phyloP scores from a whole-genome alignment of 495 filamentous ascomycete species.

The Podospora anserina region DNA sequence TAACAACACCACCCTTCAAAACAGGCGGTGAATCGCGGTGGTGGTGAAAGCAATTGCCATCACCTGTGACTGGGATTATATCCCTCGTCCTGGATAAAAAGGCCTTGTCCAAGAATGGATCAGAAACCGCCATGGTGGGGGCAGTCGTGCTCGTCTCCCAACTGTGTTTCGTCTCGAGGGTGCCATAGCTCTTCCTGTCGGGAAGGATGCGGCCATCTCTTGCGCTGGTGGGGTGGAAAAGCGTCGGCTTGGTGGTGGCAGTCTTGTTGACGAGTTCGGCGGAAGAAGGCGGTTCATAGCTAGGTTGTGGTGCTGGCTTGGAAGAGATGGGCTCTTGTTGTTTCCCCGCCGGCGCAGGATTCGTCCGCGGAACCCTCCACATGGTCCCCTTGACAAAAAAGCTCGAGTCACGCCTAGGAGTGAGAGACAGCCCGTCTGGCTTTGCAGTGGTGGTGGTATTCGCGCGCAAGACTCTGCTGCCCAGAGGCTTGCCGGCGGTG shows the following conservation, averaged over 20 bases:
- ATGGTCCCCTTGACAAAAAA: conserved; percentile 15
- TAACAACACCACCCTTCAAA: neutral
- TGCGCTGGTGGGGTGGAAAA: conserved; percentile 13
- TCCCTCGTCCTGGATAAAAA: neutral
- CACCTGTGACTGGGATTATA: neutral
- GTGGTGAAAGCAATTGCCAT: neutral
- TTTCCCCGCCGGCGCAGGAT: conserved; percentile 1
- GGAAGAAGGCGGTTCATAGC: neutral
- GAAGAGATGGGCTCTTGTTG: neutral
- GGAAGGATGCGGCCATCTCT: conserved; percentile 16
- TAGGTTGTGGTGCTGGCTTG: neutral
- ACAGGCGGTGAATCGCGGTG: neutral
- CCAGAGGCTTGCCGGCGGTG: neutral
- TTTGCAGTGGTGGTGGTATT: neutral
- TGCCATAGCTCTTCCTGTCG: conserved; percentile 23
- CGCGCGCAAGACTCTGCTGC: neutral
- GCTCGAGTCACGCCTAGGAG: conserved; percentile 13
- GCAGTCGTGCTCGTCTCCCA: conserved; percentile 11
- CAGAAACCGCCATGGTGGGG: neutral
- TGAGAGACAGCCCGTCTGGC: conserved; percentile 10
- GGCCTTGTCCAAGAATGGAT: conserved; percentile 5
- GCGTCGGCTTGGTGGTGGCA: neutral
- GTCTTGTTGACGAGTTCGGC: conserved; percentile 14
- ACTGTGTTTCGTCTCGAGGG: conserved; percentile 9
- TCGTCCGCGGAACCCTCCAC: conserved; percentile 10